These are phyloP conservation scores for Tritrichomonas musculus DNA, from an alignment of 208 protist genomes.

Conservation along the genomic window DNA sequence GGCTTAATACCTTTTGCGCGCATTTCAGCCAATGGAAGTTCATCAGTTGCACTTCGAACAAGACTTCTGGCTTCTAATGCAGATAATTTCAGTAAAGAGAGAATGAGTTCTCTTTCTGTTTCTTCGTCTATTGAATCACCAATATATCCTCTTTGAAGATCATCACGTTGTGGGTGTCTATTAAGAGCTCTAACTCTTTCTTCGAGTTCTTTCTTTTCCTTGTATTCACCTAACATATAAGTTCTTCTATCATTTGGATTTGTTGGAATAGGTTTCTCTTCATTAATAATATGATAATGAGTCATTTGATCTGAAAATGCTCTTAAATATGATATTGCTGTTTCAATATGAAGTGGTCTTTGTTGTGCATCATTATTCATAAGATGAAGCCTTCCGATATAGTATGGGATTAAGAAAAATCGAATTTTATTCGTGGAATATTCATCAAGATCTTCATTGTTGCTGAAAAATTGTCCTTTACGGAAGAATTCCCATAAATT, in stretches of 20 bases:
- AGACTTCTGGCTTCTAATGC: not conserved
- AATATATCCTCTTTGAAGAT: not conserved
- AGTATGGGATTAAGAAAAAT: constrained; percentile 21
- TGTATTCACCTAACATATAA: not conserved
- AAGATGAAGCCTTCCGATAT: not conserved
- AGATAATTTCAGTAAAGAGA: not conserved
- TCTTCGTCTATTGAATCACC: not conserved
- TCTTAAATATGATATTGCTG: not conserved
- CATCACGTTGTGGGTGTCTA: not conserved
- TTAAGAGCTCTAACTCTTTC: not conserved
- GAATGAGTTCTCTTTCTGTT: not conserved
- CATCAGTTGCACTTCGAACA: not conserved
- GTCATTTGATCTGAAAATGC: not conserved
- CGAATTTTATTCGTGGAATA: not conserved
- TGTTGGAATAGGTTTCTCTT: not conserved
- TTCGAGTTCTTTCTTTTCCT: not conserved
- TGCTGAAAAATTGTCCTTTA: not conserved
- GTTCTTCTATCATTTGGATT: not conserved
- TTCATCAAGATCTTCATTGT: constrained; percentile 11
- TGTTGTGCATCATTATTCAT: not conserved
- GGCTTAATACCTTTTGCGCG: not conserved
- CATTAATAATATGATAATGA: not conserved
- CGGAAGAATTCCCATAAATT: not conserved
- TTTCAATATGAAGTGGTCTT: not conserved
- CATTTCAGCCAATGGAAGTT: constrained; percentile 1